phyloP scores from a whole-genome alignment of 257 asterid genomes.

The Echites panduratus region DNA sequence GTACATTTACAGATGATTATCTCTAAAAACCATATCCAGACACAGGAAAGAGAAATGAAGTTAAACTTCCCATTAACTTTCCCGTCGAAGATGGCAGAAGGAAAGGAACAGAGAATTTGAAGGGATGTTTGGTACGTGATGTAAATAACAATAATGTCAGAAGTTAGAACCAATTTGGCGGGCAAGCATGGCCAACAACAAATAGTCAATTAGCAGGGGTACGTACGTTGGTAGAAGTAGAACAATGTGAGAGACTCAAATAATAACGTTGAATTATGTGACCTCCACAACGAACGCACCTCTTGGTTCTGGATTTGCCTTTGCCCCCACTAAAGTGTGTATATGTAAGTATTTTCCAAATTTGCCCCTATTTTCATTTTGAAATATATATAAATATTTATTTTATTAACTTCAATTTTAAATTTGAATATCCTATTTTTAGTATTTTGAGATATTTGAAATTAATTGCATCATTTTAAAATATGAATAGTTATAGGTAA shows the following conservation, averaged over 20 bases:
- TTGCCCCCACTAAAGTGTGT: no score
- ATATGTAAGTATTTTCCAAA: no score
- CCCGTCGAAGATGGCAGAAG: conserved; percentile 31
- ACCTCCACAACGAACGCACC: no score
- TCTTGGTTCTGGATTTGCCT: no score
- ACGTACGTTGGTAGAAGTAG: not conserved
- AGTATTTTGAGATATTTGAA: no score
- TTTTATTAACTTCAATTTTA: no score
- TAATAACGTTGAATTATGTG: no score
- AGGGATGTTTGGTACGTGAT: conserved; percentile 9
- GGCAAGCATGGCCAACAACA: not conserved
- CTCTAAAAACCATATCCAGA: conserved; percentile 1
- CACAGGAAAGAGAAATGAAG: conserved; percentile 5
- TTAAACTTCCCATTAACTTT: conserved; percentile 18
- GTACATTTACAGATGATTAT: not conserved
- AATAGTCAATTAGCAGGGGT: not conserved
- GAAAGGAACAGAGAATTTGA: conserved; percentile 26
- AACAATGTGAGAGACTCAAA: not conserved
- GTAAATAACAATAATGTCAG: not conserved
- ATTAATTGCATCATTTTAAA: no score
- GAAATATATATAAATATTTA: no score
- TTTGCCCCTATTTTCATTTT: no score
- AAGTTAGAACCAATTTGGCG: conserved; percentile 3
- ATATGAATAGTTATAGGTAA: no score
- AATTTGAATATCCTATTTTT: no score